Evolutionary conservation across 1,139 yeast species (phyloP), one percentile per base, ranked within the genome.

Genomic region (Kodamaea sp.): DNA sequence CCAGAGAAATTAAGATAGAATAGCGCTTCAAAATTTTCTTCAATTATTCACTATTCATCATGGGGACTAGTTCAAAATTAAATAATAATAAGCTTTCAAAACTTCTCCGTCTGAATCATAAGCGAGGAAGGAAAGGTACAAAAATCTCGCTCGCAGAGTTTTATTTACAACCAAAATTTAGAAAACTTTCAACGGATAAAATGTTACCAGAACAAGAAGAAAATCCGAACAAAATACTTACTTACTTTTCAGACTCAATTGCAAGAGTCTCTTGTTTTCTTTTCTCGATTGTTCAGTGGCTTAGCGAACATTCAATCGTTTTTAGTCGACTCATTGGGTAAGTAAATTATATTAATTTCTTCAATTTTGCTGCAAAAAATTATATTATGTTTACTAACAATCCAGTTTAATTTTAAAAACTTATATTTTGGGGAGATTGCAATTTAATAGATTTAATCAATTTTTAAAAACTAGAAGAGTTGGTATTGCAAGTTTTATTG

Each of bases 91-190:
- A 15, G 20, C 20, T 15, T 15, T 15, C 20, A 15, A 15, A 15
- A 15, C 20, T 15, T 15, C 20, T 15, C 20, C 20, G 20, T 15
- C 20, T 15, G 4, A 3, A 15, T 15, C 20, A 15, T 15, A 15
- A 15, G 20, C 20, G 4, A 15, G 20, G 20, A 15, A 15, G 20
- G 20, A 15, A 15, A 15, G 20, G 4, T 15, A 15, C 4, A 3
- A 15, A 15, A 3, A 15, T 15, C 20, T 24, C 32, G 8, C 20
- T 30, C 6, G 40, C 28, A n/a, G 33, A 33, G n/a, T 37, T 37
- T 31, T 37, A 37, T 29, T 37, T 37, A 37, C 28, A 37, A 22
- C 40, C 40, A 28, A 37, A 20, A 10, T 31, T 22, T 20, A 11
- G 34, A 10, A 20, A 8, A 8, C 34, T 27, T 9, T 10, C 25